Conservation (phyloP, 1,284 basidiomycete species). For the Anthracocystis setariae region DNA sequence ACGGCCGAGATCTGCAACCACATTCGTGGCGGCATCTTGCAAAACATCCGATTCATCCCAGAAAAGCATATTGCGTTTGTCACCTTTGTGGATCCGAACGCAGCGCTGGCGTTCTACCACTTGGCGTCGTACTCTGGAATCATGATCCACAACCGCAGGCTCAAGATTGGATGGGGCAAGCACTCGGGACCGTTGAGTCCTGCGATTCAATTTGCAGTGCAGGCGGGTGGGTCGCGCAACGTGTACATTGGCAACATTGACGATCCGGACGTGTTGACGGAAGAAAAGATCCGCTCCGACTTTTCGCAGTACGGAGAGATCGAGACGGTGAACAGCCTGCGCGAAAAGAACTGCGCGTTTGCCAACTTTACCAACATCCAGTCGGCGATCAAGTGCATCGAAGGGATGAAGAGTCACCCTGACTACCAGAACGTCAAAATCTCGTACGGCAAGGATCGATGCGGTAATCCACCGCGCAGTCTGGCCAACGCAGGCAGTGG, state of each 20-base stretch:
- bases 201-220: constrained; percentile 65
- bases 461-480: constrained; percentile 61
- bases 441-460: constrained; percentile 65
- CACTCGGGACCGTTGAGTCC: constrained; percentile 65
- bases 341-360: constrained; percentile 66
- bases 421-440: constrained; percentile 65
- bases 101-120: constrained; percentile 65
- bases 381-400: constrained; percentile 67
- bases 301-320: constrained; percentile 65
- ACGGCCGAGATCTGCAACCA: constrained; percentile 68
- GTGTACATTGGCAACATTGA: constrained; percentile 67
- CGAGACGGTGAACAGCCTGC: constrained; percentile 65
- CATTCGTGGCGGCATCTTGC: constrained; percentile 66
- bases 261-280: constrained; percentile 57
- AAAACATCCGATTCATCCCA: constrained; percentile 64
- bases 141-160: constrained; percentile 65
- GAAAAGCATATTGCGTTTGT: constrained; percentile 67
- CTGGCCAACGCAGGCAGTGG: constrained; percentile 23
- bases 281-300: constrained; percentile 64
- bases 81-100: constrained; percentile 65
- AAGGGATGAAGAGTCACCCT: constrained; percentile 65
- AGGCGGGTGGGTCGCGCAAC: constrained; percentile 66
- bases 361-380: constrained; percentile 68
- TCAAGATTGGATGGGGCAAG: constrained; percentile 67
- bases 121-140: constrained; percentile 63